Evolutionary conservation across 2,329 filamentous ascomycete species (phyloP).

Genomic region (Onygena corvina): DNA sequence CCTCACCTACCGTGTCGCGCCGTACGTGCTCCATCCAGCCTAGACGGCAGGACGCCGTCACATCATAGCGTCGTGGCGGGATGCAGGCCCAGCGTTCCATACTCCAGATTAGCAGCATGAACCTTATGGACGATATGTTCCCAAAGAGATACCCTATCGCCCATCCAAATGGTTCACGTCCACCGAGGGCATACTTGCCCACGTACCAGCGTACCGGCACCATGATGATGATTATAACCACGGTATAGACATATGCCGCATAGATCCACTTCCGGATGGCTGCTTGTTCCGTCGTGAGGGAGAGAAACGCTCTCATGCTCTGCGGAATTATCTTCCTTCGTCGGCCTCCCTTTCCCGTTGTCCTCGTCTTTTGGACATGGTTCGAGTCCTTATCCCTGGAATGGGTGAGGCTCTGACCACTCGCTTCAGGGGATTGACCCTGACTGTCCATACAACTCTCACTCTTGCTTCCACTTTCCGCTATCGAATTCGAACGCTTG

Average conservation of each 20-base stretch:
- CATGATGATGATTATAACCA: conserved; percentile 55
- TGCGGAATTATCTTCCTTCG: conserved; percentile 53
- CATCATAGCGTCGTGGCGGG: conserved; percentile 37
- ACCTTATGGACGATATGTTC: conserved; percentile 58
- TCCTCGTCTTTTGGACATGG: conserved; percentile 18
- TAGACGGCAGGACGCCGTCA: conserved; percentile 33
- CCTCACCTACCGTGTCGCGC: conserved; percentile 53
- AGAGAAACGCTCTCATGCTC: conserved; percentile 60
- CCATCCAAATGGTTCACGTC: conserved; percentile 81
- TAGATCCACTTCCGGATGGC: conserved; percentile 69
- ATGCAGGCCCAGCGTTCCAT: conserved; percentile 66
- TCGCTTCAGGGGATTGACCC: background rate
- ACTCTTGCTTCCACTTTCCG: background rate
- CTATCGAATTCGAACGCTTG: background rate
- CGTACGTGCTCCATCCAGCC: conserved; percentile 58
- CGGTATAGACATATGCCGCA: conserved; percentile 62
- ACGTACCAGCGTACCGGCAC: conserved; percentile 61
- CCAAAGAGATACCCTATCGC: conserved; percentile 81
- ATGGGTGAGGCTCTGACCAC: conserved; percentile 38
- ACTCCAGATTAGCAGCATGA: conserved; percentile 55
- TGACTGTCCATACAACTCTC: background rate
- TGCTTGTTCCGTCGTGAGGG: conserved; percentile 69
- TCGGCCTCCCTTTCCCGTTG: conserved; percentile 50
- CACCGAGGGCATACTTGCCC: conserved; percentile 51
- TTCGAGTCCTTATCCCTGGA: conserved; percentile 22